Percentiles rank a stretch among this genome's conserved stretches.
phyloP scores from a whole-genome alignment of 2,329 filamentous ascomycete species.

The Simplicillium aogashimaense region DNA sequence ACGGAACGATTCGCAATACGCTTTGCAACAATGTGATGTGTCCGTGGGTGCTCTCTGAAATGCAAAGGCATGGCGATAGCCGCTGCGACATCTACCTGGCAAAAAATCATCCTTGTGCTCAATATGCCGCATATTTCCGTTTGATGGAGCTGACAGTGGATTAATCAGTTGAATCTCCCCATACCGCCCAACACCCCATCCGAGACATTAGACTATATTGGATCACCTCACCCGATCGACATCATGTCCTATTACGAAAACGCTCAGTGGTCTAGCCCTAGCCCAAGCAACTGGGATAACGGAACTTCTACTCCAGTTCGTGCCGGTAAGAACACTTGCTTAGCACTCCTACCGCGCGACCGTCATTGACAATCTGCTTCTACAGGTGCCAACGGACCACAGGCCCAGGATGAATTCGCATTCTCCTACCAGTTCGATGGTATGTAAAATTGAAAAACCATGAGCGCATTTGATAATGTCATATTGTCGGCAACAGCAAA shows the following conservation, averaged over 20 bases:
- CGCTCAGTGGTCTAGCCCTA: conserved; percentile 26
- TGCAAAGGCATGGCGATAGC: no score
- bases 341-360: not conserved
- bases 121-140: no score
- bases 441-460: conserved; percentile 37
- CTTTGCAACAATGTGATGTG: no score
- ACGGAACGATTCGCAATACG: no score
- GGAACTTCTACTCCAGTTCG: conserved; percentile 29
- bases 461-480: no score
- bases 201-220: no score
- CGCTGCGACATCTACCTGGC: no score
- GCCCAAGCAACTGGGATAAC: conserved; percentile 33
- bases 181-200: no score
- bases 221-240: conserved; percentile 8
- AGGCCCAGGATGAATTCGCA: conserved; percentile 66
- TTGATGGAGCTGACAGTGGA: no score
- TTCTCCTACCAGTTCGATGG: conserved; percentile 86
- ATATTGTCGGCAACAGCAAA: not conserved
- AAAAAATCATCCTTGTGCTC: no score
- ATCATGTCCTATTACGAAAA: conserved; percentile 38
- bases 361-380: conserved; percentile 1
- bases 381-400: conserved; percentile 65
- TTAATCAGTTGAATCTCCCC: no score
- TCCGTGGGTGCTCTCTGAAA: no score
- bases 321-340: conserved; percentile 20